phyloP scores from a whole-genome alignment of 805 yeast genomes.

The Yamadazyma akitaensis region DNA sequence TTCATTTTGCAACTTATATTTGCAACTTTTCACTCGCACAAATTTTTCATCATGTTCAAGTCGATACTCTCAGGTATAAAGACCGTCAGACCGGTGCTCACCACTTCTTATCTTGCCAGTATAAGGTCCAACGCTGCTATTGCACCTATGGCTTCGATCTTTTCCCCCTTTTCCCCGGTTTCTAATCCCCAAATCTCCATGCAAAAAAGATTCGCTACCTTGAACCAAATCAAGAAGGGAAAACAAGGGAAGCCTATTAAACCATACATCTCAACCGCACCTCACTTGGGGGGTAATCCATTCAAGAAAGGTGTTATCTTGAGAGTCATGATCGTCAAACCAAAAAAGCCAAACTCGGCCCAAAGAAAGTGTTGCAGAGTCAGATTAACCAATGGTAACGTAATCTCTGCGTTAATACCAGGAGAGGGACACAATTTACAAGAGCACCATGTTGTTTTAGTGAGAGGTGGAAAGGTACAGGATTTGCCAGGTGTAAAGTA shows the following conservation, averaged over 20 bases:
- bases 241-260: constrained; percentile 47
- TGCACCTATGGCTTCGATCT: not conserved
- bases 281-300: constrained; percentile 81
- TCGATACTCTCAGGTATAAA: constrained; percentile 3
- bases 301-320: constrained; percentile 90
- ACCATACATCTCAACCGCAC: constrained; percentile 58
- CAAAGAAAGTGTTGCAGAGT: constrained; percentile 97
- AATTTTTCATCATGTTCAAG: constrained; percentile 12
- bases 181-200: not conserved
- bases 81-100: not conserved
- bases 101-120: constrained; percentile 1
- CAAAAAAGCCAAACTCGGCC: constrained; percentile 98
- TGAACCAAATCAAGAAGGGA: constrained; percentile 75
- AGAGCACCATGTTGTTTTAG: constrained; percentile 93
- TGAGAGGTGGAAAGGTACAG: constrained; percentile 97
- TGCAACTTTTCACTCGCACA: constrained; percentile 3
- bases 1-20: not conserved
- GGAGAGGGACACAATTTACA: constrained; percentile 99
- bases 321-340: constrained; percentile 91
- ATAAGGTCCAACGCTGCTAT: constrained; percentile 5
- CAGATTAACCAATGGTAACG: constrained; percentile 82
- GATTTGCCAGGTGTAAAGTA: constrained; percentile 98
- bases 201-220: constrained; percentile 60
- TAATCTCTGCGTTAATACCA: constrained; percentile 89
- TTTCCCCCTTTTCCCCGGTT: not conserved